These are phyloP conservation scores for Cyclanthera cordifolia DNA, from an alignment of 306 rosid genomes.

Conservation along the genomic window DNA sequence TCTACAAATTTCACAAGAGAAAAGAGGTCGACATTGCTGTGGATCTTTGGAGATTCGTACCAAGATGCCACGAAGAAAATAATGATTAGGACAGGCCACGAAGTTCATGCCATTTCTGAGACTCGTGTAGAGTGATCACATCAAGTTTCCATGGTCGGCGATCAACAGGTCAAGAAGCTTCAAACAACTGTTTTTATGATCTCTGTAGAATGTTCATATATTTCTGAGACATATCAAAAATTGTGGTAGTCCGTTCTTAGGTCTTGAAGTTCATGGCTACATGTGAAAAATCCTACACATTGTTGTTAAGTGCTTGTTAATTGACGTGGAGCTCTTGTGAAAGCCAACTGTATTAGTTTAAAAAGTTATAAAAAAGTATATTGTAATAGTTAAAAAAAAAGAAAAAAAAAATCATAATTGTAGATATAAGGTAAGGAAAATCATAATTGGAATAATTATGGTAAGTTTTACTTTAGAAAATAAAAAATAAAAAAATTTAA, in stretches of 20 bases:
- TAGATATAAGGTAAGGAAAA: too few relatives aligned
- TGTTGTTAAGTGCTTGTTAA: not conserved
- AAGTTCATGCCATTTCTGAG: not conserved
- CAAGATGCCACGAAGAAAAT: constrained; percentile 18
- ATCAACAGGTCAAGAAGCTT: not conserved
- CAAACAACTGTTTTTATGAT: not conserved
- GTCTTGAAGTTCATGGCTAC: not conserved
- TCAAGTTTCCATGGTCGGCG: not conserved
- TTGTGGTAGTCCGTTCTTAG: not conserved
- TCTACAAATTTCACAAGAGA: constrained; percentile 87
- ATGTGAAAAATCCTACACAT: not conserved
- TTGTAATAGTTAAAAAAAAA: not conserved
- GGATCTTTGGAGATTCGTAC: constrained; percentile 88
- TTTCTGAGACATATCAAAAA: not conserved
- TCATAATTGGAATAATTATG: too few relatives aligned
- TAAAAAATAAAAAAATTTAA: not conserved
- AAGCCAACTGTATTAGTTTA: not conserved
- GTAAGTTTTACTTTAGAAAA: too few relatives aligned
- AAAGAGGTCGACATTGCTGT: constrained; percentile 76
- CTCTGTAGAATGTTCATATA: not conserved
- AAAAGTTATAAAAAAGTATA: too few relatives aligned
- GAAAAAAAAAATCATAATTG: not conserved
- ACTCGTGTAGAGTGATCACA: not conserved
- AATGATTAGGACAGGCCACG: not conserved
- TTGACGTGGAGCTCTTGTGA: not conserved